Percentiles rank a stretch among this genome's conserved stretches.
Evolutionary conservation across 2,329 filamentous ascomycete species (phyloP).

Genomic region (Penicillium palitans): DNA sequence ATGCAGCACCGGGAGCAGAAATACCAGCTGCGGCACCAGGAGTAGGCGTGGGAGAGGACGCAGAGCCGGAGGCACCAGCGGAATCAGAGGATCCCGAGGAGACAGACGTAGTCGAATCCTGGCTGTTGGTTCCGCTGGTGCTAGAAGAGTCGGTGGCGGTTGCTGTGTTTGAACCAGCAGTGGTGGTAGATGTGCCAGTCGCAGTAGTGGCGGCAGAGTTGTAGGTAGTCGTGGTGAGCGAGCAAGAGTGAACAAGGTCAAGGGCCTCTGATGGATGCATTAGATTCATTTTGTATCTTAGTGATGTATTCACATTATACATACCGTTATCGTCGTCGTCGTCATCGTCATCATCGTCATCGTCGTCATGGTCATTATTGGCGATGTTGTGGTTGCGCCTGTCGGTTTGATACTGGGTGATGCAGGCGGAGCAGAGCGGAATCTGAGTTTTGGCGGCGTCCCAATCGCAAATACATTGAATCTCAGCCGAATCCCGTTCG

Average conservation of each 20-base stretch:
- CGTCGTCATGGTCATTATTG: conserved; percentile 17
- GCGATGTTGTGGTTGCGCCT: conserved; percentile 14
- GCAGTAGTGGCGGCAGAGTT: conserved; percentile 25
- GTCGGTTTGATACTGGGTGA: conserved; percentile 25
- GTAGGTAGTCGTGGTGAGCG: conserved; percentile 31
- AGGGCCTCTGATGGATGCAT: conserved; percentile 29
- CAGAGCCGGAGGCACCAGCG: background rate
- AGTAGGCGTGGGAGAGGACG: conserved; percentile 15
- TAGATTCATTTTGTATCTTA: background rate
- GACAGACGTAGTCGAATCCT: background rate
- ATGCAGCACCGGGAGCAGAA: conserved; percentile 16
- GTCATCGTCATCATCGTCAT: conserved; percentile 19
- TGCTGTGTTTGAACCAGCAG: conserved; percentile 2
- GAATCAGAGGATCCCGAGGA: background rate
- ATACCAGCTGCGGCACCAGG: conserved; percentile 18
- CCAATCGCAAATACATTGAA: conserved; percentile 33
- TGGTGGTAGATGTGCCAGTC: conserved; percentile 9
- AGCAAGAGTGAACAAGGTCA: conserved; percentile 32
- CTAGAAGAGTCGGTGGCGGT: conserved; percentile 5
- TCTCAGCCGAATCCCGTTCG: conserved; percentile 28
- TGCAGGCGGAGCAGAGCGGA: conserved; percentile 36
- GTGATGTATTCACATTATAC: background rate
- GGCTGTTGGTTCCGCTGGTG: conserved; percentile 2
- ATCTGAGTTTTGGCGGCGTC: conserved; percentile 27
- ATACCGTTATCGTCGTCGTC: conserved; percentile 31